phyloP scores from a whole-genome alignment of 805 yeast genomes.

The Zygoascus ofunaensis region DNA sequence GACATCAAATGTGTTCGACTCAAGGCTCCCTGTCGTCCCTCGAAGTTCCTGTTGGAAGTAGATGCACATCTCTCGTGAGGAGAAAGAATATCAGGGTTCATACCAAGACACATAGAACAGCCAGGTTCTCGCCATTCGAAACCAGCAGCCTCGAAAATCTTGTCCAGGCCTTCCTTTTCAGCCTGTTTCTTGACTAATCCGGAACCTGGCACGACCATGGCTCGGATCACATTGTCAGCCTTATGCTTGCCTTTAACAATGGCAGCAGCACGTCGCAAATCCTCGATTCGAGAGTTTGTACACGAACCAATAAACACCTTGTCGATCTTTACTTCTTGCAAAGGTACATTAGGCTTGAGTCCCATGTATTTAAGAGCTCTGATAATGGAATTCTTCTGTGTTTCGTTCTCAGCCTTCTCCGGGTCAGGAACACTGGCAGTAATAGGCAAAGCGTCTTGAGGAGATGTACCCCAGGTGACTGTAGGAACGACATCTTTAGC shows the following conservation, averaged over 20 bases:
- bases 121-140: conserved; percentile 99
- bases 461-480: conserved; percentile 99
- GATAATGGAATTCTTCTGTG: conserved; percentile 73
- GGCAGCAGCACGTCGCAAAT: conserved; percentile 87
- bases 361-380: conserved; percentile 93
- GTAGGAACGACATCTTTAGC: conserved; percentile 89
- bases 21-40: conserved; percentile 96
- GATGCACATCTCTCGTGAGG: conserved; percentile 98
- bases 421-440: conserved; percentile 91
- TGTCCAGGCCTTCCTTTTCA: conserved; percentile 88
- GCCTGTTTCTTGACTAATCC: conserved; percentile 92
- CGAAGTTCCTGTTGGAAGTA: conserved; percentile 96
- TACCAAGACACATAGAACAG: conserved; percentile 98
- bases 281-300: conserved; percentile 96
- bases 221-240: conserved; percentile 66
- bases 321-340: conserved; percentile 68
- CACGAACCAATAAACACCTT: conserved; percentile 97
- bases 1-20: conserved; percentile 97
- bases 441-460: conserved; percentile 96
- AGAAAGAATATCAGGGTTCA: conserved; percentile 94
- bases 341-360: conserved; percentile 69
- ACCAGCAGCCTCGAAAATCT: conserved; percentile 84
- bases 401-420: conserved; percentile 47
- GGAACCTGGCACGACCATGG: conserved; percentile 94
- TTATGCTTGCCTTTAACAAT: conserved; percentile 85